Evolutionary conservation across 441 rosid genomes (phyloP).

Genomic region (Adansonia rubrostipa): DNA sequence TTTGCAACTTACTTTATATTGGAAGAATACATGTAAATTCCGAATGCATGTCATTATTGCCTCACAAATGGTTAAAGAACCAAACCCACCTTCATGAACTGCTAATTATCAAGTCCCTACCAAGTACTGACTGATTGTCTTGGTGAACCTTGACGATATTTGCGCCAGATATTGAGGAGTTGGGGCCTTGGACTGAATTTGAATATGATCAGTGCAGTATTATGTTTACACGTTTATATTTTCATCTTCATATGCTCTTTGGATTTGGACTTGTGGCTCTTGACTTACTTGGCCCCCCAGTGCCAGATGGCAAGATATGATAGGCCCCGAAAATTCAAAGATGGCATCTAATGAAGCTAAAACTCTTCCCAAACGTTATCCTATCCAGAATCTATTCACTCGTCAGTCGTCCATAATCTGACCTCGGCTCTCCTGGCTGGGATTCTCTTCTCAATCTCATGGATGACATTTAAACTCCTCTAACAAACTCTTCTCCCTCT

Average conservation of each 20-base stretch:
- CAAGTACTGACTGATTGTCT: slow-evolving; percentile 19
- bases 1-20: slow-evolving; percentile 11
- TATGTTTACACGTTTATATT: background rate
- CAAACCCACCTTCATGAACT: too few species aligned
- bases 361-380: slow-evolving; percentile 43
- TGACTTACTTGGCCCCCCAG: background rate
- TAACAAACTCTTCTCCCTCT: background rate
- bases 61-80: slow-evolving; percentile 45
- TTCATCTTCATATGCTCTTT: background rate
- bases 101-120: too few species aligned
- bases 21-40: slow-evolving; percentile 6
- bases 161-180: too few species aligned
- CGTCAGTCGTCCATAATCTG: slow-evolving; percentile 28
- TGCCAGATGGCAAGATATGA: slow-evolving; percentile 27
- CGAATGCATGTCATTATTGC: slow-evolving; percentile 47
- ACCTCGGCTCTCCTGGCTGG: slow-evolving; percentile 29
- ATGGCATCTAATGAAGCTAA: slow-evolving; percentile 21
- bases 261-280: background rate
- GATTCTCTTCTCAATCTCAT: slow-evolving; percentile 31
- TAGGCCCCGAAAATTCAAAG: slow-evolving; percentile 22
- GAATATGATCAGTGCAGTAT: too few species aligned
- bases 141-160: too few species aligned
- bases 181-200: too few species aligned
- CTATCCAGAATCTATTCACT: slow-evolving; percentile 45
- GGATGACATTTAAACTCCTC: slow-evolving; percentile 34